Conservation (phyloP, 108 stramenopile genomes). For the Epithemia pelagica region DNA sequence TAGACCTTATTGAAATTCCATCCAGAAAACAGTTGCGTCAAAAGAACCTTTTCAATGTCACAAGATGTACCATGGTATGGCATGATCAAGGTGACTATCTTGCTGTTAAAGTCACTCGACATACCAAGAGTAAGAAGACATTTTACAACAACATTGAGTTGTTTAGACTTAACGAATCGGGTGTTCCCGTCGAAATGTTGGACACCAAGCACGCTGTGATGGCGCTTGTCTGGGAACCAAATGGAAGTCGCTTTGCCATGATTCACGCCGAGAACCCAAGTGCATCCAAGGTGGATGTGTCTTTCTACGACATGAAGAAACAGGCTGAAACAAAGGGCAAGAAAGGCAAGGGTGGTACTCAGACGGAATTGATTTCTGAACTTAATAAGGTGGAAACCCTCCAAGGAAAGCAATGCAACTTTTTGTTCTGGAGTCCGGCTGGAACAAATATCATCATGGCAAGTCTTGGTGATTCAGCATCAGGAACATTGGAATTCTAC, state of each 20-base stretch:
- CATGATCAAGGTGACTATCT: conserved; percentile 90
- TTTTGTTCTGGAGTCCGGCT: conserved; percentile 92
- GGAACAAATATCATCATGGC: conserved; percentile 86
- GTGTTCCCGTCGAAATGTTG: conserved; percentile 92
- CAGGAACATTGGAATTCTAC: conserved; percentile 89
- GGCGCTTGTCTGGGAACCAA: conserved; percentile 93
- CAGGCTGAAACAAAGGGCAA: conserved; percentile 32
- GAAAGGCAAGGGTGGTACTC: conserved; percentile 37
- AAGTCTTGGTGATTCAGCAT: conserved; percentile 82
- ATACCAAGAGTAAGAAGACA: conserved; percentile 95
- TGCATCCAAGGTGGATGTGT: conserved; percentile 79
- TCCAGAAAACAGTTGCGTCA: conserved; percentile 86
- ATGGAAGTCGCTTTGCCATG: conserved; percentile 88
- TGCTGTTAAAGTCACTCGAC: conserved; percentile 91
- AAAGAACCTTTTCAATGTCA: conserved; percentile 93
- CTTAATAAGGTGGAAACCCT: conserved; percentile 77
- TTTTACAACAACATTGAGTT: conserved; percentile 93
- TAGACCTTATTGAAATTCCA: conserved; percentile 89
- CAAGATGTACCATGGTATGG: conserved; percentile 91
- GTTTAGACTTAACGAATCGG: conserved; percentile 81
- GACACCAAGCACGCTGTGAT: conserved; percentile 91
- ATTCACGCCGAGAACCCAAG: conserved; percentile 90
- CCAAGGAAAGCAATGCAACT: conserved; percentile 84
- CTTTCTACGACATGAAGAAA: conserved; percentile 94
- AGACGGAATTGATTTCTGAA: conserved; percentile 38